These are phyloP conservation scores for Pleurotus platypus DNA, from an alignment of 768 basidiomycete genomes.

Conservation along the genomic window DNA sequence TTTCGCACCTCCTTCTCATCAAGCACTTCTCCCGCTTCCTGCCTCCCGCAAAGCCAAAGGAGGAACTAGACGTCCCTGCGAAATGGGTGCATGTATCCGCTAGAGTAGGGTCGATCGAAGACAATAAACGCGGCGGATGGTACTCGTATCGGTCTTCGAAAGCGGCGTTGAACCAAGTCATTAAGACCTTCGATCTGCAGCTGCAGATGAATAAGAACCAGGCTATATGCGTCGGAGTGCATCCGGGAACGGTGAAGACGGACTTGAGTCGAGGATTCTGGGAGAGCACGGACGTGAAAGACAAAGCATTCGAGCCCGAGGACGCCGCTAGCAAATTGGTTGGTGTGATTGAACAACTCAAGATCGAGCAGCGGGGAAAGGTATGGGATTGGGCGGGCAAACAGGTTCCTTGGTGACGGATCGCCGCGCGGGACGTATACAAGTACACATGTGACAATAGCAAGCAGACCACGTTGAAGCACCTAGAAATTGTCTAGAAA, in stretches of 20 bases:
- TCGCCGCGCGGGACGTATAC: neutral
- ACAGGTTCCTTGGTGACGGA: constrained; percentile 36
- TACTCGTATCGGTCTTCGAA: constrained; percentile 62
- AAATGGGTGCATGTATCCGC: constrained; percentile 63
- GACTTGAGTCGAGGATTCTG: constrained; percentile 54
- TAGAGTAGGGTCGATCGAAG: constrained; percentile 54
- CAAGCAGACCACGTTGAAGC: no score
- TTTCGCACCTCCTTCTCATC: constrained; percentile 57
- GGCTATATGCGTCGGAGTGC: constrained; percentile 52
- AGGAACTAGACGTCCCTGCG: constrained; percentile 25
- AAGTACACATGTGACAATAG: no score
- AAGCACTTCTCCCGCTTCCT: constrained; percentile 62
- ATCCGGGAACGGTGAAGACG: constrained; percentile 61
- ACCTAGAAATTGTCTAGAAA: neutral
- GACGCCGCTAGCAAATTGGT: constrained; percentile 44
- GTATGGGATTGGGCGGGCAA: constrained; percentile 60
- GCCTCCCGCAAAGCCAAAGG: constrained; percentile 26
- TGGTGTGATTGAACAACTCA: constrained; percentile 40
- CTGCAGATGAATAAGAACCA: constrained; percentile 41
- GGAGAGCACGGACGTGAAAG: constrained; percentile 29
- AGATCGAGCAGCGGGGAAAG: constrained; percentile 38
- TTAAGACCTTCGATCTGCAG: constrained; percentile 57
- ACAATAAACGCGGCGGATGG: constrained; percentile 59
- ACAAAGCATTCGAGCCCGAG: constrained; percentile 45
- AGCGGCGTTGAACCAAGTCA: constrained; percentile 59